Base-by-base conservation (phyloP, 2,329 filamentous ascomycete species). In the Metarhizium brunneum region DNA sequence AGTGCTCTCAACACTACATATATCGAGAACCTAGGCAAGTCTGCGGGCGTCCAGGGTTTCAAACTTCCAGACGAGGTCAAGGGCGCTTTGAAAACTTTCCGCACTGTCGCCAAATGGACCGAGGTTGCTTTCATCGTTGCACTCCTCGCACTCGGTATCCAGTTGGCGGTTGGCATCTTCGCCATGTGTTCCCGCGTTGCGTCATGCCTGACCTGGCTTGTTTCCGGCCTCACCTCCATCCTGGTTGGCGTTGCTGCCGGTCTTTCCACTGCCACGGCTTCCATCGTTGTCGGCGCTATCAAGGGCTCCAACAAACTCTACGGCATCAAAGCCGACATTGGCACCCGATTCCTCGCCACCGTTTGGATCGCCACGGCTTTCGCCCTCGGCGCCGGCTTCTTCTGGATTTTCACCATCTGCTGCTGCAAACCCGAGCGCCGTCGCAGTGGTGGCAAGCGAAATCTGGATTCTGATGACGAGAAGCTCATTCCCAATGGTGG, bases 401-500 rank as follows among this genome's bases (percentile, higher is more conserved):
- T 97, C 86, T 97, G 94, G 92, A 75, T 92, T 66, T 83, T 95
- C 70, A 90, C 85, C 71, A 82, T 88, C 65, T 97, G 92, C 86
- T 97, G 92, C 83, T 96, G 92, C 63, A 89, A 90, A 64, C 71
- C 71, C 14, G 71, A 73, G 56, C 60, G 58, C 55, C 61, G 64
- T 59, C 59, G 60, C 56, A 69, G 68, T 59, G 63, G 68, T 60
- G 54, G 59, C 59, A 67, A 66, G 64, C 65, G 68, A 59, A 61
- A 62, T 32, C 13, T 50, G 59, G 60, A 63, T 54, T 62, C 62
- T 50, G 74, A 78, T 57, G 68, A 65, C 68, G 80, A 83, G 74
- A 82, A 83, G 74, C 70, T 76, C 50, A 63, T 77, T 10, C 70
- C 74, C n/a, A 61, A 71, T 54, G 68, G 70, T 54, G 68, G 70